Evolutionary conservation across 169 alveolate species (phyloP).

Genomic region (Pseudocohnilembus persalinus): DNA sequence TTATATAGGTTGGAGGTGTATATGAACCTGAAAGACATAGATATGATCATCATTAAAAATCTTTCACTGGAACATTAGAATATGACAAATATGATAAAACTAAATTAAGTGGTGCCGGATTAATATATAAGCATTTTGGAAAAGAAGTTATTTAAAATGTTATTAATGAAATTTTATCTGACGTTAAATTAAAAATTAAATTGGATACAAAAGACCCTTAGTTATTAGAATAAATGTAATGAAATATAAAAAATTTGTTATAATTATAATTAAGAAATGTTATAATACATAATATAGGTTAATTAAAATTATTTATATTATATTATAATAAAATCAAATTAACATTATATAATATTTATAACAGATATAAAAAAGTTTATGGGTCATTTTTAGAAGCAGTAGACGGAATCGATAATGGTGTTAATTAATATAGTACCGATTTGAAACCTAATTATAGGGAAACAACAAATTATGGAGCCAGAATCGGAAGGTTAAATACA

Average conservation of each 20-base stretch:
- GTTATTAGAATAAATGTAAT: background rate
- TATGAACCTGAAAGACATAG: constrained; percentile 61
- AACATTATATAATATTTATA: constrained; percentile 20
- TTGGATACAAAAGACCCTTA: background rate
- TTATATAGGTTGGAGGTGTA: constrained; percentile 61
- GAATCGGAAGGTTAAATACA: constrained; percentile 76
- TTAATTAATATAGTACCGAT: constrained; percentile 36
- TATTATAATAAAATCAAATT: background rate
- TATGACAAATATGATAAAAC: constrained; percentile 22
- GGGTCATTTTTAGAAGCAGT: constrained; percentile 53
- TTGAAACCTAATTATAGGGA: constrained; percentile 51
- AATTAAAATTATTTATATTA: background rate
- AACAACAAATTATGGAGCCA: constrained; percentile 47
- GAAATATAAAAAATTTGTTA: no score
- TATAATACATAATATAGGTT: no score
- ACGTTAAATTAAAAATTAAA: background rate
- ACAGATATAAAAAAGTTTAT: constrained; percentile 51
- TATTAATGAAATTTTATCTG: constrained; percentile 5
- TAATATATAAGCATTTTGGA: constrained; percentile 79
- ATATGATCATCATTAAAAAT: constrained; percentile 80
- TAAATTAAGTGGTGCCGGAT: constrained; percentile 72
- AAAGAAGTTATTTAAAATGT: constrained; percentile 58
- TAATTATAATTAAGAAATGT: no score
- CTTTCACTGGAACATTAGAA: constrained; percentile 62
- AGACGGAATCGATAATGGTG: constrained; percentile 86